Base-by-base conservation (phyloP, 2,329 filamentous ascomycete genomes). In the Raffaelea deltoideospora region DNA sequence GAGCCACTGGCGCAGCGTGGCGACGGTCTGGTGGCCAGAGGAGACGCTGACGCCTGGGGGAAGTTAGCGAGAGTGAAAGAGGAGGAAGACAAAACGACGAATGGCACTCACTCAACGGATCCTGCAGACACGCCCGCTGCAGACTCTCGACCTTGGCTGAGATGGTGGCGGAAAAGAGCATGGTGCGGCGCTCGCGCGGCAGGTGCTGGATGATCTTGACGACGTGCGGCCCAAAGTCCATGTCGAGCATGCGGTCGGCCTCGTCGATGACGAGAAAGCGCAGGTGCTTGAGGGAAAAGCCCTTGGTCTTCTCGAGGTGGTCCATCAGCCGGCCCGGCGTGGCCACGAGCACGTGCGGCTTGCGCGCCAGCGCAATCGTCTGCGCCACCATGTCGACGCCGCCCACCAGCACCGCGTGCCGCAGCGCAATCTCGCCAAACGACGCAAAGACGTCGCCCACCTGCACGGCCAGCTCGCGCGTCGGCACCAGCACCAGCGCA, bases 321-420 rank as follows among this genome's bases (percentile, higher is more conserved):
- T 96, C 90, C 5, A 95, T 65, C 18, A 95, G 63, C 39, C 88
- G 75, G 36, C 87, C 88, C 0, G 88, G 88, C 0, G 88, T 95
- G 1, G 88, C 88, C 28, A 96, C 87, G 18, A 96, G 66, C 19
- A 98, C 78, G 51, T 98, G 90, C 8, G 90, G 90, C 49, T 88
- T 88, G 67, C 94, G 95, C n/a, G 82, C 85, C 1, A 98, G 70
- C 0, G 87, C 81, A 44, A 98, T 92, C 1, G 81, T 61, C 55
- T 98, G 90, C 0, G 83, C 72, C 1, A 95, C 82, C 84, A 95
- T 95, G 46, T 96, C 88, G 67, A 96, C 77, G 31, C 90, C 90
- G 49, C 90, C 90, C 2, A 96, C 83, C 31, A 98, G 76, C 14
- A 88, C 78, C 7, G 83, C 79, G 50, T 77, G 85, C 50, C 85